Percentiles rank a stretch among this genome's conserved stretches.
Conservation (phyloP, 768 basidiomycete genomes). For the Phylloporus rhodoxanthus region DNA sequence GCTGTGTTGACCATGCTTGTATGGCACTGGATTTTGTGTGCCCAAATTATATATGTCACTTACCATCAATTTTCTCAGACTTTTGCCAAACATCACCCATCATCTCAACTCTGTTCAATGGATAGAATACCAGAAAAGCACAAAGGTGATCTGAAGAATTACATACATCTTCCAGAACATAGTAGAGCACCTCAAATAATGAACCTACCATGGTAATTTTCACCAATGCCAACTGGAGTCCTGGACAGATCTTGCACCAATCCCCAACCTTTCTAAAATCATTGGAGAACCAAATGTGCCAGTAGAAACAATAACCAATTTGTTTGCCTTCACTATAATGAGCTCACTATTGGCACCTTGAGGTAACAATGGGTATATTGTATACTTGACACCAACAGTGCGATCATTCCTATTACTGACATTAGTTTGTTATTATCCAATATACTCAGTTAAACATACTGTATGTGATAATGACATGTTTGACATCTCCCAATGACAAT, state of each 20-base stretch:
- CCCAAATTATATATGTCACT: too few species aligned
- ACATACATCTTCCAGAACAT: neutral
- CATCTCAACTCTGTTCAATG: conserved; percentile 41
- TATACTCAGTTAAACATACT: conserved; percentile 21
- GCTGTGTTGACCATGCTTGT: too few species aligned
- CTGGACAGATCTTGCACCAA: conserved; percentile 47
- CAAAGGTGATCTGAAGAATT: conserved; percentile 31
- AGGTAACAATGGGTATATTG: conserved; percentile 3
- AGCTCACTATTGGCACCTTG: conserved; percentile 3
- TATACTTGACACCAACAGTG: conserved; percentile 37
- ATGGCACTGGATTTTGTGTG: too few species aligned
- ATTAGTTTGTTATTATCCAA: neutral
- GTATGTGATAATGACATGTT: conserved; percentile 29
- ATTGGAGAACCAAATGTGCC: conserved; percentile 54
- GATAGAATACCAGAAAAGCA: conserved; percentile 16
- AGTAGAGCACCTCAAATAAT: rapidly evolving
- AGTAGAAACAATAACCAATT: conserved; percentile 45
- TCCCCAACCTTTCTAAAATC: conserved; percentile 60
- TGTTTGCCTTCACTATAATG: conserved; percentile 25
- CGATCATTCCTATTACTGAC: conserved; percentile 25
- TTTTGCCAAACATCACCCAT: conserved; percentile 45
- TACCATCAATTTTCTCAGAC: too few species aligned
- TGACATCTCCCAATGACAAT: too few species aligned
- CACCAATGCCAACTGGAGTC: conserved; percentile 63
- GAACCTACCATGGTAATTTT: conserved; percentile 50